Base-by-base conservation (phyloP, 805 yeast species). In the Lipomyces japonicus region DNA sequence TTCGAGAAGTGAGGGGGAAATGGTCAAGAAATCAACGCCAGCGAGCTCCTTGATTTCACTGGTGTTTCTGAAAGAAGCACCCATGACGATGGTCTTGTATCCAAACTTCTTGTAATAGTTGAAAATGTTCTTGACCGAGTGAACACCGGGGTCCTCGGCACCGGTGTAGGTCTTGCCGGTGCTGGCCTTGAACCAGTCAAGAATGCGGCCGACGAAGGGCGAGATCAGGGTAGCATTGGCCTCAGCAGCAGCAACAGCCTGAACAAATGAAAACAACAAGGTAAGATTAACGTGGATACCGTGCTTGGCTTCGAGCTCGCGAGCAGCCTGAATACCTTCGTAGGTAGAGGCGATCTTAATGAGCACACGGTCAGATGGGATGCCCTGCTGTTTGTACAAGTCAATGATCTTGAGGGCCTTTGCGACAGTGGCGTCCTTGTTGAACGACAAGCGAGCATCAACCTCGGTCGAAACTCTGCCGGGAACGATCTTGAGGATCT, bases 391-490 rank as follows among this genome's bases (percentile, higher is more conserved):
- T 75, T 88, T 77, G 81, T 93, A 93, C 64, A 91, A 79, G 49
- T 77, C 81, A 65, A 93, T 93, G 76, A 93, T 79, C 69, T 89
- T 84, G 58, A 88, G 75, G 50, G 98, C 99, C 80, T 93, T 93
- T 74, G 81, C 80, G 71, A 93, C 78, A 63, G 97, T 89, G 61
- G 86, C 97, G 58, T 88, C 86, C 71, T 84, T 93, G 79, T 93
- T 90, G 70, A 89, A 93, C 35, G 97, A 91, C 65, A 93, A 81
- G 74, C 96, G 87, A 53, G 99, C 98, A 68, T 93, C 99, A 56
- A 93, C 97, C 77, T 93, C 99, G 57, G 99, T 93, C 53, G 97
- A 89, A 53, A 93, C 98, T 76, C 97, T 85, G 66, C 99, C 99
- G 63, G 99, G 99, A 48, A 93, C 96, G 68, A 93, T 87, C 68